Evolutionary conservation across 2,329 filamentous ascomycete species (phyloP), one percentile per base, ranked within the genome.

Genomic region (Acrodontium crateriforme): DNA sequence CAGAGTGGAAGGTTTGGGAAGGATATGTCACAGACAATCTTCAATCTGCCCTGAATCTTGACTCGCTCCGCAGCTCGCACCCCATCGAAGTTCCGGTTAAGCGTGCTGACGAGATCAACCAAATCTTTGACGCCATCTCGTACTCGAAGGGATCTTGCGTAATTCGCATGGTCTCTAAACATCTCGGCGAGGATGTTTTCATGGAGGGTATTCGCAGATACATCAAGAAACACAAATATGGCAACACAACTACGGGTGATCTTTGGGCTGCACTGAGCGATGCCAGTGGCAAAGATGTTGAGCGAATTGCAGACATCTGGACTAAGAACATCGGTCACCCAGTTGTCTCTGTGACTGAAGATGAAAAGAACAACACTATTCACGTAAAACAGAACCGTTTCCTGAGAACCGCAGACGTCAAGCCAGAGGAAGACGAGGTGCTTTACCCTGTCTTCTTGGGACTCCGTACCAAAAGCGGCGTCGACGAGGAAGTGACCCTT

Each of bases 1-100:
- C 87, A 6, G 87, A 95, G 56, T 95, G 87, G 87, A 92, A 92
- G 58, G 83, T 95, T 9, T 95, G 87, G 87, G 74, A 95, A 56
- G 78, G 75, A 16, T 95, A 93, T 53, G 85, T 95, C 31, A 85
- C 81, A 17, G 85, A 94, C 49, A 92, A 82, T 47, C 68, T 95
- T 32, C 83, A 92, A 52, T 77, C 80, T 38, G 87, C 87, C 2
- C 66, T 95, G 19, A 76, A 77, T 13, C 69, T 95, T 5, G 87
- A 95, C 54, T 91, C 85, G 3, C 62, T 95, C 29, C 74, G 87
- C 44, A 94, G 84, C 69, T 92, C 83, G 48, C 87, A 95, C 54
- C 87, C 87, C 5, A 92, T 95, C 34, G 87, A 95, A 55, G 85
- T 94, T 1, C 87, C 87, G 2, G 84, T 95, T 38, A 92, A 93